phyloP scores from a whole-genome alignment of 1,284 basidiomycete species.

The Athelia sp. region DNA sequence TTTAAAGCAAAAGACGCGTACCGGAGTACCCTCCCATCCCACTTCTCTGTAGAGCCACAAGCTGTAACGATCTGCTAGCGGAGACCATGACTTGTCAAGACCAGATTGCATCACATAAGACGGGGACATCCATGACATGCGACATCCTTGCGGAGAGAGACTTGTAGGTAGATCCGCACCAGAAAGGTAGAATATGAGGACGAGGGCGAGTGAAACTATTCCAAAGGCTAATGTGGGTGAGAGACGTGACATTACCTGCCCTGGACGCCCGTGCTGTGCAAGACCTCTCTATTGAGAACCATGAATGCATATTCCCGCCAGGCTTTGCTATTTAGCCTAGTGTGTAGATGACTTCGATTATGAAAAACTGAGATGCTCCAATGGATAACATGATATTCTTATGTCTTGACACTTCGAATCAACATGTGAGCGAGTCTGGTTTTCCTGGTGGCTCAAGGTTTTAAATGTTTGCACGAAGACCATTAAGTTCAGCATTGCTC shows the following conservation, averaged over 20 bases:
- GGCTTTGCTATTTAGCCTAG: no score
- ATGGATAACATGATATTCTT: no score
- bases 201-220: slow-evolving; percentile 21
- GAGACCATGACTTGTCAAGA: slow-evolving; percentile 64
- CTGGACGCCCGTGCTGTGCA: no score
- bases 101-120: slow-evolving; percentile 71
- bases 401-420: no score
- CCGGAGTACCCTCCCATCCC: slow-evolving; percentile 71
- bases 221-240: slow-evolving; percentile 15
- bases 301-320: no score
- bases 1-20: slow-evolving; percentile 25
- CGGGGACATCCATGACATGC: slow-evolving; percentile 98
- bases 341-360: no score
- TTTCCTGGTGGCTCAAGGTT: background rate
- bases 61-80: slow-evolving; percentile 70
- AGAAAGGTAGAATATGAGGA: slow-evolving; percentile 33
- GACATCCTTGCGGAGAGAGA: slow-evolving; percentile 82
- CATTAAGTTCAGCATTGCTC: background rate
- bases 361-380: no score
- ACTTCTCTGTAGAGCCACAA: slow-evolving; percentile 92
- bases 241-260: slow-evolving; percentile 7
- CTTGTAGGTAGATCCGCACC: slow-evolving; percentile 32
- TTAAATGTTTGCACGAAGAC: background rate
- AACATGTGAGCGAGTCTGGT: background rate
- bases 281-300: no score